Conservation (phyloP, 73 alveolate species). For the Symbiodinium natans region DNA sequence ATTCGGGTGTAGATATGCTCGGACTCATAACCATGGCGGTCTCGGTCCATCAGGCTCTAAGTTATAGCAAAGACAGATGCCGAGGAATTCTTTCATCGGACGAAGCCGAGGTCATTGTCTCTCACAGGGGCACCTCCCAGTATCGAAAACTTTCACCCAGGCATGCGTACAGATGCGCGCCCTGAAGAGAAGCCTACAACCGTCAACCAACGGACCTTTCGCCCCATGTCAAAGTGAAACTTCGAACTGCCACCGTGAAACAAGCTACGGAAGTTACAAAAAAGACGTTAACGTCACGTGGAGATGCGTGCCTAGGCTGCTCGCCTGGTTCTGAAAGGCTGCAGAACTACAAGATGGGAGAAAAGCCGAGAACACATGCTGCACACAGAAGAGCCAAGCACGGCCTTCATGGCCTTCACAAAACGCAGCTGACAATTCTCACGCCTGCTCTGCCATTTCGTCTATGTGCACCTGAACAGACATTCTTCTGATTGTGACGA, state of each 20-base stretch:
- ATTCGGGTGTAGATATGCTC: background rate
- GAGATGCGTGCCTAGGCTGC: background rate
- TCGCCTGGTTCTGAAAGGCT: background rate
- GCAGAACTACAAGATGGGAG: background rate
- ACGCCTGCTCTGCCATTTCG: constrained; percentile 83
- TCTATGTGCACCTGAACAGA: constrained; percentile 56
- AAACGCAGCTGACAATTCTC: background rate
- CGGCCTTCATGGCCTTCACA: background rate
- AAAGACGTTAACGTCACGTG: background rate
- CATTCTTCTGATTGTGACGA: too few species aligned
- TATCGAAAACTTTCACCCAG: background rate
- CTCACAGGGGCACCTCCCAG: background rate
- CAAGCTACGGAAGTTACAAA: background rate
- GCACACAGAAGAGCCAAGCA: too few species aligned
- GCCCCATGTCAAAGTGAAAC: background rate
- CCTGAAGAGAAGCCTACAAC: background rate
- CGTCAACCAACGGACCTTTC: background rate
- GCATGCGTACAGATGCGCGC: background rate
- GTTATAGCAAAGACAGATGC: too few species aligned
- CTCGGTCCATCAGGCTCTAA: background rate
- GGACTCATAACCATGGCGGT: background rate
- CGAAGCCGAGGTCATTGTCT: too few species aligned
- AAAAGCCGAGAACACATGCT: background rate
- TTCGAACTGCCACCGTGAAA: background rate
- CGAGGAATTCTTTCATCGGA: too few species aligned